A percentile compares a stretch with the other conserved stretches of the same genome.
phyloP scores from a whole-genome alignment of 208 protist genomes.

The Leishmania lainsoni region DNA sequence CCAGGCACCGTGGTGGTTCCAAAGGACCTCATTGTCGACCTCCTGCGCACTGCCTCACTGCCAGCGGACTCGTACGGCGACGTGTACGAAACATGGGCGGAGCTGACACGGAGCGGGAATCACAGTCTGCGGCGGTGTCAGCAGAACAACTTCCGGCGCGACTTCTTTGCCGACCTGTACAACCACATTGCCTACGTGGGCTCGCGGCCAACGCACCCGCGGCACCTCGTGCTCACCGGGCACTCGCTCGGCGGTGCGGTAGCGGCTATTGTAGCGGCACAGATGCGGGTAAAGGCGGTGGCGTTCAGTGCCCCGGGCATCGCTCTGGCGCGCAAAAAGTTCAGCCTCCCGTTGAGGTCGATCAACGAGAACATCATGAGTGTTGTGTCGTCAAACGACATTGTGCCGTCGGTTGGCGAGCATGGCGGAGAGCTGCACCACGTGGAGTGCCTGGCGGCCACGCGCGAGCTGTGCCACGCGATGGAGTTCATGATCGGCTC shows the following conservation, averaged over 20 bases:
- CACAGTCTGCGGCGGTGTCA: conserved; percentile 55
- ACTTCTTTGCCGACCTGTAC: conserved; percentile 78
- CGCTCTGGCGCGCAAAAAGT: conserved; percentile 57
- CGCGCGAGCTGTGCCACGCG: conserved; percentile 78
- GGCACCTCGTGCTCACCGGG: conserved; percentile 69
- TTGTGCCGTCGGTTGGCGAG: conserved; percentile 68
- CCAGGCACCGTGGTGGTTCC: conserved; percentile 63
- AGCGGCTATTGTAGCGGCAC: conserved; percentile 67
- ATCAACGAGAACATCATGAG: conserved; percentile 63
- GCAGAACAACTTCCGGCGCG: conserved; percentile 75
- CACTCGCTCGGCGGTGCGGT: conserved; percentile 83
- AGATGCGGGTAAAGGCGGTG: conserved; percentile 68
- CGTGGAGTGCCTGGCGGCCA: conserved; percentile 66
- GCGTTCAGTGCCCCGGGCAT: conserved; percentile 77
- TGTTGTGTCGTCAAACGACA: conserved; percentile 73
- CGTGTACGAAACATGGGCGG: conserved; percentile 19
- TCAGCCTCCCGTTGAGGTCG: conserved; percentile 37
- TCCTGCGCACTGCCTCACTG: conserved; percentile 61
- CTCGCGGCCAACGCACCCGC: conserved; percentile 27
- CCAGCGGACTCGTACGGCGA: conserved; percentile 26
- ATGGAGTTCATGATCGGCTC: conserved; percentile 79
- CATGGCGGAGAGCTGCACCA: conserved; percentile 77
- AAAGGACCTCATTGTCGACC: conserved; percentile 59
- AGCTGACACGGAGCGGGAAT: conserved; percentile 36
- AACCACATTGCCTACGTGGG: conserved; percentile 74